These are phyloP conservation scores for Jatropha podagrica DNA, from an alignment of 441 rosid genomes.

Conservation along the genomic window DNA sequence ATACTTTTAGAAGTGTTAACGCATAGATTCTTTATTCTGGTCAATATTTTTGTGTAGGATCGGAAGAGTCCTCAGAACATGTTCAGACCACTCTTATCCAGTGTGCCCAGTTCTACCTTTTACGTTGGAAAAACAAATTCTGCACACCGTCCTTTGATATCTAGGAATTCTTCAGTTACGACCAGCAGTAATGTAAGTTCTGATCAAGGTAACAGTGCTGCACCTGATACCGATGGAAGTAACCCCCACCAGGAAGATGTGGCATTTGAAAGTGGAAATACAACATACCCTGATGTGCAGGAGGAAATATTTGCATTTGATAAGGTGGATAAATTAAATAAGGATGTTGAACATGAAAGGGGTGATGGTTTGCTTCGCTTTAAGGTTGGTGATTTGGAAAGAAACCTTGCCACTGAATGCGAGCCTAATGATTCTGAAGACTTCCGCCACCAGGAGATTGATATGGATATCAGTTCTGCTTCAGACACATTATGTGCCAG, in stretches of 20 bases:
- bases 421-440: conserved; percentile 47
- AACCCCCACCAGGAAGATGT: conserved; percentile 47
- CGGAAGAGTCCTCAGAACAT: conserved; percentile 91
- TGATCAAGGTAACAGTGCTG: conserved; percentile 54
- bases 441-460: conserved; percentile 35
- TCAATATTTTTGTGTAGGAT: conserved; percentile 55
- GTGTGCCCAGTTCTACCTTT: conserved; percentile 89
- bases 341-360: conserved; percentile 39
- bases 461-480: conserved; percentile 44
- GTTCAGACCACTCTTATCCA: conserved; percentile 98
- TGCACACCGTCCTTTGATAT: conserved; percentile 57
- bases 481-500: conserved; percentile 39
- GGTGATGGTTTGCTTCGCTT: conserved; percentile 41
- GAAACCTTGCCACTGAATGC: conserved; percentile 37
- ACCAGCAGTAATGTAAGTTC: conserved; percentile 67
- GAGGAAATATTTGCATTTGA: conserved; percentile 62
- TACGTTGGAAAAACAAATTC: conserved; percentile 69
- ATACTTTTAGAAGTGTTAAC: conserved; percentile 11
- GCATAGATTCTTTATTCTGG: conserved; percentile 24
- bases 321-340: conserved; percentile 48
- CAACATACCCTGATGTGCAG: conserved; percentile 40
- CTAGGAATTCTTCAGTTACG: conserved; percentile 66
- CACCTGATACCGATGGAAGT: conserved; percentile 53
- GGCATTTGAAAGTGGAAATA: conserved; percentile 38
- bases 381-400: conserved; percentile 41